Conservation (phyloP, 805 yeast species). For the Maudiozyma barnettii region DNA sequence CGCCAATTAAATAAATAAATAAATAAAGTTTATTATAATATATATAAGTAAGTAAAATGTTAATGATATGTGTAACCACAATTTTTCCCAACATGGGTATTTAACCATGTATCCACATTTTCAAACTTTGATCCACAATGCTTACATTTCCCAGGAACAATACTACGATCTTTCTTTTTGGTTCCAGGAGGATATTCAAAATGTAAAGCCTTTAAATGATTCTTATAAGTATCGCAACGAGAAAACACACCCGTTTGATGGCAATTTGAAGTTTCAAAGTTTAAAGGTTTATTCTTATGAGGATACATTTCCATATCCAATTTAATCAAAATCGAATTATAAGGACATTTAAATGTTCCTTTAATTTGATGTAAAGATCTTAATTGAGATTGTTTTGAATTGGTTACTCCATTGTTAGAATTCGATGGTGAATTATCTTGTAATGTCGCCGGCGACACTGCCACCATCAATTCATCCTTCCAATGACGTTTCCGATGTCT, state of each 20-base stretch:
- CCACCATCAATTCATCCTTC: constrained; percentile 39
- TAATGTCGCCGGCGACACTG: constrained; percentile 1
- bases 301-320: constrained; percentile 27
- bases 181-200: constrained; percentile 85
- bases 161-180: constrained; percentile 60
- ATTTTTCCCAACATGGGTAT: constrained; percentile 49
- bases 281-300: constrained; percentile 13
- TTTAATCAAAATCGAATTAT: constrained; percentile 28
- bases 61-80: constrained; percentile 27
- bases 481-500: constrained; percentile 83
- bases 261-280: constrained; percentile 36
- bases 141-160: constrained; percentile 65
- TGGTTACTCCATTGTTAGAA: not conserved
- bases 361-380: constrained; percentile 23
- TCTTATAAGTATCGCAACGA: constrained; percentile 85
- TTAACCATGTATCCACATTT: constrained; percentile 74
- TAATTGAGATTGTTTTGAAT: constrained; percentile 17
- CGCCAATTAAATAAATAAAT: not conserved
- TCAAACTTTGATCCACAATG: constrained; percentile 60
- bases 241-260: constrained; percentile 81
- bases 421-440: too few relatives aligned
- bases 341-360: constrained; percentile 69
- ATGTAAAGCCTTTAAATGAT: constrained; percentile 83
- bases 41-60: not conserved
- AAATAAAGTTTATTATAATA: not conserved